phyloP scores from a whole-genome alignment of 2,329 filamentous ascomycete genomes.

The Alternaria solani region DNA sequence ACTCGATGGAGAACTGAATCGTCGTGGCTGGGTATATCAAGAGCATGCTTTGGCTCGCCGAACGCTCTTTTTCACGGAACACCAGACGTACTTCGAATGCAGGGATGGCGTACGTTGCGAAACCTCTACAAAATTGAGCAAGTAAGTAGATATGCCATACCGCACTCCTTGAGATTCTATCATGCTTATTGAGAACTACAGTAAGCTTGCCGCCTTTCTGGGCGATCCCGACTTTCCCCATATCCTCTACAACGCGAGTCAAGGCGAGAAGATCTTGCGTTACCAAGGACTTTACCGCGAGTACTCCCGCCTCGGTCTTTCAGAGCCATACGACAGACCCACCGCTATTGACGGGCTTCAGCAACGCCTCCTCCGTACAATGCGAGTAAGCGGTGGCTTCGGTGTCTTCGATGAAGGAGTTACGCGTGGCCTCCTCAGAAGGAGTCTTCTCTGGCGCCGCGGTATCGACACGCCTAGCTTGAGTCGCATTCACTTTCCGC shows the following conservation, averaged over 20 bases:
- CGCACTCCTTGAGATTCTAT: background rate
- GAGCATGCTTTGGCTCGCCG: slow-evolving; percentile 37
- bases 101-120: slow-evolving; percentile 29
- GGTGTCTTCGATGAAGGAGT: slow-evolving; percentile 41
- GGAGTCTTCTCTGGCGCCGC: slow-evolving; percentile 19
- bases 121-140: slow-evolving; percentile 21
- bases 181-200: slow-evolving; percentile 2
- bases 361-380: slow-evolving; percentile 33
- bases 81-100: slow-evolving; percentile 42
- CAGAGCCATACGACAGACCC: slow-evolving; percentile 33
- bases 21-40: slow-evolving; percentile 39
- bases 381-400: slow-evolving; percentile 35
- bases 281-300: slow-evolving; percentile 18
- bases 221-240: slow-evolving; percentile 40
- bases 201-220: slow-evolving; percentile 33
- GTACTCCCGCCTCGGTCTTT: slow-evolving; percentile 42
- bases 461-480: slow-evolving; percentile 1
- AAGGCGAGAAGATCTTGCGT: slow-evolving; percentile 15
- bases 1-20: slow-evolving; percentile 22
- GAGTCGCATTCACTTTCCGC: slow-evolving; percentile 8
- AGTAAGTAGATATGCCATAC: slow-evolving; percentile 20
- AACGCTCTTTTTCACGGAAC: slow-evolving; percentile 35
- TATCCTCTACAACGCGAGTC: background rate
- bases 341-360: slow-evolving; percentile 45
- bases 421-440: slow-evolving; percentile 11